phyloP scores from a whole-genome alignment of 306 rosid genomes.

The Betula pendula region DNA sequence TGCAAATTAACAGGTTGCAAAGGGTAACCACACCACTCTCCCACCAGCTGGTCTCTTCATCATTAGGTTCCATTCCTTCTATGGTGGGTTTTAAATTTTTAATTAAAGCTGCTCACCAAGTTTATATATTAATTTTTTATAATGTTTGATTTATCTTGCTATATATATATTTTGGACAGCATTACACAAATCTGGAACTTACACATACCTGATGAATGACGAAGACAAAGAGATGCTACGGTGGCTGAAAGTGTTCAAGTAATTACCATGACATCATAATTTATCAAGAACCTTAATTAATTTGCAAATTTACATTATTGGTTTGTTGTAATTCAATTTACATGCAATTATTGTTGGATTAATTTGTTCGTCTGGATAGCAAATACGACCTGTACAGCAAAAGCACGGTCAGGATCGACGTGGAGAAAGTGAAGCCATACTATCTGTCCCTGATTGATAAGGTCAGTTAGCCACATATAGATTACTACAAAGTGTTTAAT shows the following conservation, averaged over 20 bases:
- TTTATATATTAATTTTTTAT: too few relatives aligned
- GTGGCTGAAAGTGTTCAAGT: constrained; percentile 63
- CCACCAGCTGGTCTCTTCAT: constrained; percentile 57
- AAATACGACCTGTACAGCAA: constrained; percentile 85
- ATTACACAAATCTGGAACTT: constrained; percentile 53
- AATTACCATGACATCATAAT: too few relatives aligned
- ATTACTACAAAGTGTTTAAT: background rate
- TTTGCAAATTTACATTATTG: too few relatives aligned
- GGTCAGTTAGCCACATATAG: constrained; percentile 34
- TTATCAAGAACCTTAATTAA: too few relatives aligned
- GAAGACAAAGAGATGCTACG: constrained; percentile 54
- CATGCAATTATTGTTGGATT: too few relatives aligned
- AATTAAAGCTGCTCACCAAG: too few relatives aligned
- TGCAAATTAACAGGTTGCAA: constrained; percentile 49
- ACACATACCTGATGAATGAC: constrained; percentile 52
- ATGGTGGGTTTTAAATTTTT: constrained; percentile 27
- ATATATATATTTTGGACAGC: constrained; percentile 45
- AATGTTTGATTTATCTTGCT: background rate
- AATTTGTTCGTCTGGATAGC: constrained; percentile 29
- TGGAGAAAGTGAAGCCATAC: constrained; percentile 69
- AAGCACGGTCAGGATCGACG: constrained; percentile 63
- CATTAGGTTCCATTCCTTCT: constrained; percentile 58
- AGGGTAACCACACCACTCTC: constrained; percentile 48
- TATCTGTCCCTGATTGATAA: constrained; percentile 68
- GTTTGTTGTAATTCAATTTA: too few relatives aligned